Evolutionary conservation across 495 filamentous ascomycete genomes (phyloP).

Genomic region (Patellaria atrata): DNA sequence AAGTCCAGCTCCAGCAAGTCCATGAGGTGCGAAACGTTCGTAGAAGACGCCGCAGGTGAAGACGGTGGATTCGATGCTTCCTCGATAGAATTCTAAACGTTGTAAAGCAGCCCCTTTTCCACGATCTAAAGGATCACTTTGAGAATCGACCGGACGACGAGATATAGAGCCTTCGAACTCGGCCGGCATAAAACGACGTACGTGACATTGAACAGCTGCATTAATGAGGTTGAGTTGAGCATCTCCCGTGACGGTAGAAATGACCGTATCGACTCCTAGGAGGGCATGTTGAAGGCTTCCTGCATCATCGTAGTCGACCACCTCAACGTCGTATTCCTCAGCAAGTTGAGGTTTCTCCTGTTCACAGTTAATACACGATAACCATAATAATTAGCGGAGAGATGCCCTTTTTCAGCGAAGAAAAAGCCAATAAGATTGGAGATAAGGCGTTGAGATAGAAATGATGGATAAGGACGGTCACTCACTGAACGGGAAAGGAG

Average conservation of each 20-base stretch:
- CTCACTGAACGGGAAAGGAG: slow-evolving; percentile 51
- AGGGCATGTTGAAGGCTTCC: slow-evolving; percentile 46
- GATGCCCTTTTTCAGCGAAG: too few relatives aligned
- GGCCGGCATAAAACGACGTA: slow-evolving; percentile 56
- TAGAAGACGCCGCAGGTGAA: slow-evolving; percentile 67
- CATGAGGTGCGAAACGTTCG: slow-evolving; percentile 54
- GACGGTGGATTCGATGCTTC: slow-evolving; percentile 45
- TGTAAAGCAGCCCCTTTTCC: slow-evolving; percentile 41
- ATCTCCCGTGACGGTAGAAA: slow-evolving; percentile 52
- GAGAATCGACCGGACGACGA: slow-evolving; percentile 28
- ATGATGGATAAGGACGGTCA: not conserved
- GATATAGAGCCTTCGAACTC: slow-evolving; percentile 52
- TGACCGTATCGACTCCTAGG: slow-evolving; percentile 55
- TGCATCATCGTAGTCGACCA: slow-evolving; percentile 47
- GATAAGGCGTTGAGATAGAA: slow-evolving; percentile 2
- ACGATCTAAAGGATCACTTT: slow-evolving; percentile 37
- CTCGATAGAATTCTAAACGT: slow-evolving; percentile 38
- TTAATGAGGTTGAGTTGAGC: slow-evolving; percentile 60
- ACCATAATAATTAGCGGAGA: too few relatives aligned
- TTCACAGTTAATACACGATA: slow-evolving; percentile 1
- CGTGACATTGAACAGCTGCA: slow-evolving; percentile 47
- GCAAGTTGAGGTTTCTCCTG: slow-evolving; percentile 23
- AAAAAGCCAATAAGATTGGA: too few relatives aligned
- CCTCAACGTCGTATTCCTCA: slow-evolving; percentile 41
- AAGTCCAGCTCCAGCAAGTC: slow-evolving; percentile 40